Conservation (phyloP, 2,329 filamentous ascomycete genomes). For the Fusarium sp. region DNA sequence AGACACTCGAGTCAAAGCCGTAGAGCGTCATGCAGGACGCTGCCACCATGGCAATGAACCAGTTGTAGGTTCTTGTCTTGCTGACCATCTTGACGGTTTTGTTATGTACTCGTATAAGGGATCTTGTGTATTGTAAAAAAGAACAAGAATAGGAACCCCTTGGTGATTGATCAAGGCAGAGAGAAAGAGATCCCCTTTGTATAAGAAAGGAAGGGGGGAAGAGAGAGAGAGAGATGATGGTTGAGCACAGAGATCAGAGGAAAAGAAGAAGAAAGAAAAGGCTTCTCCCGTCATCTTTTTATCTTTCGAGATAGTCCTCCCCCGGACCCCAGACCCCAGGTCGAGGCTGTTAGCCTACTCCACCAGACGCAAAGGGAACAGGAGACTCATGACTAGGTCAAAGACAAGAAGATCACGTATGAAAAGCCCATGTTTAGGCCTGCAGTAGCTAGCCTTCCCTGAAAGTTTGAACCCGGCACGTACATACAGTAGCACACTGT, state of each 20-base stretch:
- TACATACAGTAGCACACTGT: too few species aligned
- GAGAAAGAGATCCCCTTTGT: background rate
- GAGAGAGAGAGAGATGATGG: background rate
- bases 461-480: background rate
- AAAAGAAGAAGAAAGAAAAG: conserved; percentile 15
- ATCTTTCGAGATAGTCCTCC: conserved; percentile 29
- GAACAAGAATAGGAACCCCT: background rate
- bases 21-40: conserved; percentile 82
- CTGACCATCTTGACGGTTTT: conserved; percentile 49
- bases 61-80: conserved; percentile 49
- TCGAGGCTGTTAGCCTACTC: conserved; percentile 14
- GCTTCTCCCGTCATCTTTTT: conserved; percentile 34
- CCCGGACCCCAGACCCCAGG: conserved; percentile 36
- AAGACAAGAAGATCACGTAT: conserved; percentile 1
- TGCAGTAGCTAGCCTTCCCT: background rate
- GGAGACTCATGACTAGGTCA: background rate
- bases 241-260: conserved; percentile 9
- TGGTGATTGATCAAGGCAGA: background rate
- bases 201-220: background rate
- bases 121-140: background rate
- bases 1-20: conserved; percentile 80
- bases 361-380: conserved; percentile 9
- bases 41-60: conserved; percentile 75
- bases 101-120: conserved; percentile 1
- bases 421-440: conserved; percentile 1